Base-by-base conservation (phyloP, 2,329 filamentous ascomycete species). In the Hymenoscyphus albidus region DNA sequence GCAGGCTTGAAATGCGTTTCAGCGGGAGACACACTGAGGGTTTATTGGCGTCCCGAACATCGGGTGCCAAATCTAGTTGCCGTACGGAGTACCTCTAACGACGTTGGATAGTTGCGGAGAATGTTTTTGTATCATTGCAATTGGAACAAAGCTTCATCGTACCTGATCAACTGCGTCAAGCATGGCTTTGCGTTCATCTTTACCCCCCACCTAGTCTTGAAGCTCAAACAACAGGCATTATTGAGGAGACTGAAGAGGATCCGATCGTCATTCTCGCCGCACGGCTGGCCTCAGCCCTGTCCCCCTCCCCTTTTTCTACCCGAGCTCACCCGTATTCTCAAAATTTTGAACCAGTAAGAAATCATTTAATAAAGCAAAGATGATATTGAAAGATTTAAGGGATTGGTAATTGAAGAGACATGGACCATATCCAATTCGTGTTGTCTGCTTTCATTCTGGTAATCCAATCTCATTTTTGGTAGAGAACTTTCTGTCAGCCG, bases 201-300 rank as follows among this genome's bases (percentile, higher is more conserved):
- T 12, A 27, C 18, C 18, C 18, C 48, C 2, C 5, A 35, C 48
- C 48, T 27, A 27, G n/a, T 54, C 48, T 27, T 18, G 22, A 27
- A 27, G 22, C 48, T 54, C 48, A 54, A 54, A 54, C 48, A 54
- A 27, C 48, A 18, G 22, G 48, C 48, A 54, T 54, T 54, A 54
- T 54, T 54, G 48, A 54, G 9, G 22, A 18, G 18, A 54, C 22
- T 18, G 18, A 14, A 54, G 5, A 54, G 9, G 35, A 35, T 35
- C 35, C 9, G 35, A 27, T 54, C 12, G 18, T 54, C 48, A 27
- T 54, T 27, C 48, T 54, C 48, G 48, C 48, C 48, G 48, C 48
- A 54, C 48, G 18, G 44, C n/a, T 22, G 14, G 18, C 48, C 22
- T 27, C 48, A 27, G 48, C 48, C 48, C 48, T 54, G 48, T 54